Percentiles rank a stretch among this genome's conserved stretches.
These are phyloP conservation scores for Coemansia sp. DNA, from an alignment of 192 early-diverging fungal genomes.

Conservation along the genomic window DNA sequence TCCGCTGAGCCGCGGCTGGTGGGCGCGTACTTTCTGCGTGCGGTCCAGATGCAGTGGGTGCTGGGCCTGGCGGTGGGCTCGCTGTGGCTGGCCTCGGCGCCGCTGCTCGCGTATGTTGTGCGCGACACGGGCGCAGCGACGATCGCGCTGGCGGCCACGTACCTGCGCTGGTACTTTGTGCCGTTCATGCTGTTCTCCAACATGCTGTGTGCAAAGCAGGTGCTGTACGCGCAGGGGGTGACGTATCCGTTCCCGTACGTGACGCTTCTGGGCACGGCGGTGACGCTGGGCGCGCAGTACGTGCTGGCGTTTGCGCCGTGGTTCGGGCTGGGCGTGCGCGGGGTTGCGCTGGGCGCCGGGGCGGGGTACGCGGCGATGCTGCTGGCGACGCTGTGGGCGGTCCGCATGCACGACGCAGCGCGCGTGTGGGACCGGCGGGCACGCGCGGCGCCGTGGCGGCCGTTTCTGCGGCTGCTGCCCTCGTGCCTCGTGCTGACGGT, in stretches of 20 bases:
- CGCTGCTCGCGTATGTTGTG: conserved; percentile 17
- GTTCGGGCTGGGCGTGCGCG: conserved; percentile 61
- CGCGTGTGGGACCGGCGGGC: conserved; percentile 28
- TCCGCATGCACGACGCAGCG: conserved; percentile 18
- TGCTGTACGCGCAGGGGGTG: conserved; percentile 47
- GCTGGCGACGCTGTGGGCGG: conserved; percentile 53
- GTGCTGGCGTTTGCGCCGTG: conserved; percentile 42
- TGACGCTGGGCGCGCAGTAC: conserved; percentile 36
- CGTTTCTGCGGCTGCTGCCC: conserved; percentile 31
- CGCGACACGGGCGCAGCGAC: conserved; percentile 11
- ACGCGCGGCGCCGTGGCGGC: conserved; percentile 33
- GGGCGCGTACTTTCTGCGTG: conserved; percentile 43
- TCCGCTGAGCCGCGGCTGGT: conserved; percentile 43
- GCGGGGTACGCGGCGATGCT: conserved; percentile 62
- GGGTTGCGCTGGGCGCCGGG: conserved; percentile 66
- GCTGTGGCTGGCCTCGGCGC: conserved; percentile 30
- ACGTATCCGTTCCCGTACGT: conserved; percentile 45
- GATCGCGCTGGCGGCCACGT: conserved; percentile 16
- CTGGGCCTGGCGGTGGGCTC: conserved; percentile 37
- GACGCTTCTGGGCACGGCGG: conserved; percentile 31
- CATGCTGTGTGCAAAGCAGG: conserved; percentile 26
- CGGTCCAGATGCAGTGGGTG: conserved; percentile 38
- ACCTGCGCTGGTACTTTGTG: conserved; percentile 50
- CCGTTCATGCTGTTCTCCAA: conserved; percentile 43
- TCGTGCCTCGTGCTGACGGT: conserved; percentile 27